Evolutionary conservation across 306 rosid genomes (phyloP), one percentile per base, ranked within the genome.

Genomic region (Hippophae rhamnoides): DNA sequence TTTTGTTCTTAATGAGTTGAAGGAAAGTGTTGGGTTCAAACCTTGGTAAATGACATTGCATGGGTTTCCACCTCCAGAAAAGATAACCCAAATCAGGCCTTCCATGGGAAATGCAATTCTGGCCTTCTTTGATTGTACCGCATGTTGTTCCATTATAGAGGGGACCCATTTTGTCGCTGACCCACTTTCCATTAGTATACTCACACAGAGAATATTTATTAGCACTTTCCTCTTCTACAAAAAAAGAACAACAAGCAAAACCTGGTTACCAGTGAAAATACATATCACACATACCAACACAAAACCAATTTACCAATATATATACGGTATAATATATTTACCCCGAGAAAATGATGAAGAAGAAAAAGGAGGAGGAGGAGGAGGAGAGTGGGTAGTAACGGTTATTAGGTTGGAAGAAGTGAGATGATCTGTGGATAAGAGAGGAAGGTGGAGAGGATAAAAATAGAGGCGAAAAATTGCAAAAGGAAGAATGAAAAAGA

Each of bases 11-110:
- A 52, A 87, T 26, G 31, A 84, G 68, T 44, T 70, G 63, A 44
- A 90, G 88, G 50, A 87, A 90, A 62, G 75, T 67, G 40, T 50
- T 40, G 26, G 97, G 94, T 48, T 90, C 89, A 61, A 90, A 90
- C 89, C 90, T 87, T 41, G 90, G 83, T 25, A 90, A 74, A 7
- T 6, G 12, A 52, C 97, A 90, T 54, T 83, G 57, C 31, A 54
- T 76, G 13, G 97, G 97, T 63, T 79, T 75, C 97, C 97, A 90
- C 62, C 85, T 82, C 94, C 94, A 87, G 7, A 73, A 66, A 61
- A 90, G 95, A 41, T 79, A 87, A 41, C 70, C 76, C 65, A 81
- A 66, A 51, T 90, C 94, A 8, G 81, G 71, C 23, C 94, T 79
- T 25, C 95, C 97, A 69, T 90, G 90, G 44, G 44, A 44, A 66